Evolutionary conservation across 2,329 filamentous ascomycete genomes (phyloP), one percentile per base, ranked within the genome.

Genomic region (Polychaeton citri): DNA sequence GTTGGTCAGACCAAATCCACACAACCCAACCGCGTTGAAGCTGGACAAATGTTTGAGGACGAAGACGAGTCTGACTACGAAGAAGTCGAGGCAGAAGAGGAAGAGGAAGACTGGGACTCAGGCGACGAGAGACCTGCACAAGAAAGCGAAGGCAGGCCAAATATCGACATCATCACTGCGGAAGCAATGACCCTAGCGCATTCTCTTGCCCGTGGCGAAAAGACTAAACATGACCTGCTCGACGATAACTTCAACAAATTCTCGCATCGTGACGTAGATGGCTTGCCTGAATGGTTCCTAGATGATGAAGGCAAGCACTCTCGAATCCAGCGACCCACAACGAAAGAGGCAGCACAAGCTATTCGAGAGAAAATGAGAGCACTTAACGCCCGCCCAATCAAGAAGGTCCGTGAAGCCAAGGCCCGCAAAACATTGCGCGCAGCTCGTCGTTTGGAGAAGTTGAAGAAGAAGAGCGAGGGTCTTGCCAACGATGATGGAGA

Each of bases 171-270:
- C 52, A 93, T 96, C 53, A 98, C 90, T n/a, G 90, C 86, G 4
- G 90, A 98, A 66, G 90, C 92, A 44, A 98, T 98, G 90, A 92
- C 88, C 1, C 71, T 98, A 12, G 92, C 90, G 1, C 90, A 96
- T 46, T 75, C 85, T 53, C 78, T 98, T 40, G 90, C 87, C 3
- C 85, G 81, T 0, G 88, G 88, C 31, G 72, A 88, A 55, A 87
- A 80, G 59, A 81, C 79, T 1, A 80, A 74, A 32, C 62, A 80
- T 37, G 84, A 95, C 48, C 65, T 94, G 4, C 65, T 88, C 32
- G 92, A 98, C 52, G 88, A 96, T 42, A 79, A 78, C 28, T 98
- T 90, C 71, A 95, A 94, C 67, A 90, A 85, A 58, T 83, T 81
- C 55, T 75, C 86, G 2, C 87, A 94, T 66, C 84, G 87, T 35